Evolutionary conservation across 2,329 filamentous ascomycete species (phyloP), one percentile per base, ranked within the genome.

Genomic region (Microdochium trichocladiopsis): DNA sequence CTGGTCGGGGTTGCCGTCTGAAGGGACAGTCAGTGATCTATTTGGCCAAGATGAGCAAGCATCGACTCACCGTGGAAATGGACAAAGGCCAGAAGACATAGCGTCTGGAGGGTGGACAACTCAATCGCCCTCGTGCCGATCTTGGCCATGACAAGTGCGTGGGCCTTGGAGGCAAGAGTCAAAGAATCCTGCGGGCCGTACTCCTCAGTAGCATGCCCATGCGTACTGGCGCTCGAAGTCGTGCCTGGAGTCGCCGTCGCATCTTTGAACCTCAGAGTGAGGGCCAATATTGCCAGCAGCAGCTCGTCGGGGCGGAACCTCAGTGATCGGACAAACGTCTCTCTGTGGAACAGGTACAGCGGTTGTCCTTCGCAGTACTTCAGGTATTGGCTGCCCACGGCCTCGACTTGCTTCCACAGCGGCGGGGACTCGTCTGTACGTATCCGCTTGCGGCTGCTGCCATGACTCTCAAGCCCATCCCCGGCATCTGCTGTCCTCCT

Each of bases 1-100:
- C 47, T 70, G 67, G 53, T 70, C 65, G 18, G 70, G 71, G 51
- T 72, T 72, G n/a, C 73, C 71, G 61, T 74, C 73, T 74, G 41
- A 21, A 18, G n/a, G 41, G 5, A 10, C 22, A 18, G 22, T 21
- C 45, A 28, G 23, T 48, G 16, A 10, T 9, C 14, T n/a, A 18
- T 6, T 18, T 22, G 12, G 31, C 12, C 22, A 36, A 6, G 18
- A 16, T 50, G 11, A n/a, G 10, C 24, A 24, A 10, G 10, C 22
- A 18, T 18, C 5, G 21, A 6, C 52, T 45, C 43, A 53, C 52
- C 50, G 21, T 48, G 24, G 16, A 50, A 36, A 23, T 54, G 45
- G 11, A 51, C 18, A 21, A 54, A 47, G 18, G 31, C 36, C 11
- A 54, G 22, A 8, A 54, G 28, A 25, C 47, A 45, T 8, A 45